Evolutionary conservation across 345 rosid genomes (phyloP), one percentile per base, ranked within the genome.

Genomic region (Mangifera indica): DNA sequence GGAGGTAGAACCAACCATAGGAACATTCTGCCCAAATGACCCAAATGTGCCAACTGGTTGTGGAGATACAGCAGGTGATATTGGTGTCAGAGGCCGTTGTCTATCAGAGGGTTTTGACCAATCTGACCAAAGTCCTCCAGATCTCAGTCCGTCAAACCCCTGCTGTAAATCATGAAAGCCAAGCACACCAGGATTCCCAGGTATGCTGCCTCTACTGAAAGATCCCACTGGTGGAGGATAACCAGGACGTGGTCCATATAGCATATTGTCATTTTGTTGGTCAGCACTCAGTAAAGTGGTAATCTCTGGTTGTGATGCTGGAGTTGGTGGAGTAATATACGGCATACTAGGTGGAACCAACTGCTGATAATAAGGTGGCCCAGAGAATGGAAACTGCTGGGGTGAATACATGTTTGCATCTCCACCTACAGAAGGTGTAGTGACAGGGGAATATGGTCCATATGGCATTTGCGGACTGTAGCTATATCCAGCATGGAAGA

Each of bases 371-470:
- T 88, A 88, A 53, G 90, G 84, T 11, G 82, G 84, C 44, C 88
- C 92, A 6, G 96, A 88, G 74, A 82, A 90, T 14, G 89, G 90
- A 81, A 80, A 88, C 73, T 88, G 93, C 21, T 90, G 98, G 2
- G 85, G 84, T 15, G 93, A 83, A 72, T 86, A 90, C 69, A 92
- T 70, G 73, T 86, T 93, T 20, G 86, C 85, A 83, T 90, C 90
- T 71, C 82, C 85, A 72, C 86, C 86, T 40, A 83, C 85, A 29
- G 95, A 84, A 76, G 97, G 93, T 59, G 87, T 82, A 49, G 96
- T 85, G 74, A 86, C 97, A 1, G 96, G 97, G 67, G 97, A 92
- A 79, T 89, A 92, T 67, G 91, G 93, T 57, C 96, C 96, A 72
- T 87, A 89, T 52, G 96, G 93, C 90, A 92, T 87, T 81, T 88